Percentiles rank a stretch among this genome's conserved stretches.
phyloP scores from a whole-genome alignment of 768 basidiomycete species.

The Amanita rubescens region DNA sequence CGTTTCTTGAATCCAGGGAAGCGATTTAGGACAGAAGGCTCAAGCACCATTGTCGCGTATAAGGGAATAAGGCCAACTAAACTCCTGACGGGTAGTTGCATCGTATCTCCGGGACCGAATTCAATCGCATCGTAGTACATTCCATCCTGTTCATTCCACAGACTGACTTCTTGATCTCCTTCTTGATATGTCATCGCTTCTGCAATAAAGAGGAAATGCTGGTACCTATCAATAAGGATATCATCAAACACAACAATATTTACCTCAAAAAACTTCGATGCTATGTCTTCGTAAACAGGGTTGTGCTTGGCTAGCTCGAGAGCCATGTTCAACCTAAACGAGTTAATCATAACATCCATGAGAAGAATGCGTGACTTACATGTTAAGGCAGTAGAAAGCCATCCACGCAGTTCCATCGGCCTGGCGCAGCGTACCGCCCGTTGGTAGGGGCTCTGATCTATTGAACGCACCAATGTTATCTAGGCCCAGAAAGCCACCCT shows the following conservation, averaged over 20 bases:
- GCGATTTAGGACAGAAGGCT: constrained; percentile 80
- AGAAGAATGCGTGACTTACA: constrained; percentile 41
- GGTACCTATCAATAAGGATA: background rate
- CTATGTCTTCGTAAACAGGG: constrained; percentile 96
- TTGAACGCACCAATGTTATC: constrained; percentile 99
- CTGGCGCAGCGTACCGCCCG: constrained; percentile 89
- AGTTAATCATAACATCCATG: background rate
- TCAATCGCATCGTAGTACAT: constrained; percentile 99
- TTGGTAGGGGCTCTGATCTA: constrained; percentile 93
- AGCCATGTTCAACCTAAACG: constrained; percentile 84
- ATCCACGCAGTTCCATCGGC: constrained; percentile 99
- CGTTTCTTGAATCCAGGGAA: constrained; percentile 99
- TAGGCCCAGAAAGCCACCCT: constrained; percentile 95
- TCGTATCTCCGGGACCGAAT: constrained; percentile 71
- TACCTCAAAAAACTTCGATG: constrained; percentile 94
- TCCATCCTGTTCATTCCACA: constrained; percentile 97
- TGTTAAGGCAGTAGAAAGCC: constrained; percentile 98
- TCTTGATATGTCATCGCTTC: constrained; percentile 95
- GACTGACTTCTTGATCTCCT: constrained; percentile 68
- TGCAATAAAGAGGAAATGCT: constrained; percentile 98
- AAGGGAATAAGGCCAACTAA: constrained; percentile 97
- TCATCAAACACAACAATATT: constrained; percentile 1
- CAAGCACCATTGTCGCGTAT: constrained; percentile 90
- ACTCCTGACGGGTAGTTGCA: constrained; percentile 90
- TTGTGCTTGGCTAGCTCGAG: constrained; percentile 98